Percentiles rank a stretch among this genome's conserved stretches.
These are phyloP conservation scores for Neurospora crassa DNA, from an alignment of 2,329 filamentous ascomycete species.

Conservation along the genomic window DNA sequence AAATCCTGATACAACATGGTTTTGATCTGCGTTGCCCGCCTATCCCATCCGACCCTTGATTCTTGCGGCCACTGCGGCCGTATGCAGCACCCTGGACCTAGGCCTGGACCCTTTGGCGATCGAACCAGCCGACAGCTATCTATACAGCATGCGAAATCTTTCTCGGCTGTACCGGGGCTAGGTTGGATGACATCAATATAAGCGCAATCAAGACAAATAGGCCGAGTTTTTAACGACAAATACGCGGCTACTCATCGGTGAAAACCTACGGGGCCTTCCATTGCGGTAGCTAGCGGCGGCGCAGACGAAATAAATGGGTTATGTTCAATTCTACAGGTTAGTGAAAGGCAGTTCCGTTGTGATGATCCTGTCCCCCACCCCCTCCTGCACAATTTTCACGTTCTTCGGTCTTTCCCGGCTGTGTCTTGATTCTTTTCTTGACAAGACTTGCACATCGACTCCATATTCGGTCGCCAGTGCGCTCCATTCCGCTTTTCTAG, in stretches of 20 bases:
- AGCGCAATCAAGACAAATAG: conserved; percentile 15
- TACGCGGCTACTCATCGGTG: background rate
- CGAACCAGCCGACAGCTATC: background rate
- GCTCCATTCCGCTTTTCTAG: background rate
- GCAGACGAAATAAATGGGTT: background rate
- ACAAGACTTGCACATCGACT: background rate
- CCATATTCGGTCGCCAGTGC: background rate
- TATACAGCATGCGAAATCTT: background rate
- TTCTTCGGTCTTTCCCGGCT: background rate
- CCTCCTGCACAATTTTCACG: background rate
- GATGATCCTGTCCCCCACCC: background rate
- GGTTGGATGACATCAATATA: conserved; percentile 15
- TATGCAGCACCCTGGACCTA: background rate
- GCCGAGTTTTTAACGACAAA: background rate
- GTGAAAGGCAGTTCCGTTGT: background rate
- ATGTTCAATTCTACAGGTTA: background rate
- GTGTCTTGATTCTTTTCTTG: background rate
- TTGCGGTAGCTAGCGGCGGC: background rate
- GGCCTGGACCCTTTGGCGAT: background rate
- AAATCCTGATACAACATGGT: background rate
- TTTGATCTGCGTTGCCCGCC: conserved; percentile 1
- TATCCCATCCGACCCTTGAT: background rate
- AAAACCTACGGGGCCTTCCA: background rate
- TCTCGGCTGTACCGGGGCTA: conserved; percentile 9
- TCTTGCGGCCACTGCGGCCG: background rate